phyloP scores from a whole-genome alignment of 768 basidiomycete genomes.

The Leccinum subtestaceum region DNA sequence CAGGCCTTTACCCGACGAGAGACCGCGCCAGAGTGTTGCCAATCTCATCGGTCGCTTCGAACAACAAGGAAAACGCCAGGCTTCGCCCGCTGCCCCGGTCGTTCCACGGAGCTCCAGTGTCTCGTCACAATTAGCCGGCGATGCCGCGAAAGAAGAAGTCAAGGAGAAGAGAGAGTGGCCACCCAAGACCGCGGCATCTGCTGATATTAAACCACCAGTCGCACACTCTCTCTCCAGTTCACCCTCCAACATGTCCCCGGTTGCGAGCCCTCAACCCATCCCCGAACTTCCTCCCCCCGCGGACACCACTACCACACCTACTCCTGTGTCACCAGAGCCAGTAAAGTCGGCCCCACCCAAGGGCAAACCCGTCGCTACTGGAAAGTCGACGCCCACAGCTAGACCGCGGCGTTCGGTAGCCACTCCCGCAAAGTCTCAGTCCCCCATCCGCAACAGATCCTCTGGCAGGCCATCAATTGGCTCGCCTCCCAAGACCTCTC shows the following conservation, averaged over 20 bases:
- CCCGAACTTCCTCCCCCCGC: constrained; percentile 21
- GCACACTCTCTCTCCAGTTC: constrained; percentile 38
- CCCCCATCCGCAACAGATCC: constrained; percentile 17
- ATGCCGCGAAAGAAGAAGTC: constrained; percentile 61
- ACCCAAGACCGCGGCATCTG: constrained; percentile 42
- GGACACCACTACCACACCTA: constrained; percentile 19
- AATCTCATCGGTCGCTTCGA: constrained; percentile 91
- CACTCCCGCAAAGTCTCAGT: constrained; percentile 32
- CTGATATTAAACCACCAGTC: constrained; percentile 35
- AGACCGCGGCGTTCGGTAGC: constrained; percentile 16
- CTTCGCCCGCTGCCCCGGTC: constrained; percentile 36
- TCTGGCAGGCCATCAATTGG: constrained; percentile 21
- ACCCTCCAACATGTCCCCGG: constrained; percentile 16
- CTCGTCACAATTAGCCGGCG: constrained; percentile 59
- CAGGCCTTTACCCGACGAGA: constrained; percentile 87
- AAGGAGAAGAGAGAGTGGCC: constrained; percentile 82
- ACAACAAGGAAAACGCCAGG: constrained; percentile 69
- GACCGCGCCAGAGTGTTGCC: constrained; percentile 81
- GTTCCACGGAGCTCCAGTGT: constrained; percentile 65
- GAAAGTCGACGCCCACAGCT: constrained; percentile 25
- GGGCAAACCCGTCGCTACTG: constrained; percentile 12
- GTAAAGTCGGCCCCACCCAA: constrained; percentile 22
- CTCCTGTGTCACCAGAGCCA: constrained; percentile 22
- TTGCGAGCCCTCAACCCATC: constrained; percentile 31
- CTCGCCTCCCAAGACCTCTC: constrained; percentile 31